Base-by-base conservation (phyloP, 2,329 filamentous ascomycete species). In the Cladosporium sp. region DNA sequence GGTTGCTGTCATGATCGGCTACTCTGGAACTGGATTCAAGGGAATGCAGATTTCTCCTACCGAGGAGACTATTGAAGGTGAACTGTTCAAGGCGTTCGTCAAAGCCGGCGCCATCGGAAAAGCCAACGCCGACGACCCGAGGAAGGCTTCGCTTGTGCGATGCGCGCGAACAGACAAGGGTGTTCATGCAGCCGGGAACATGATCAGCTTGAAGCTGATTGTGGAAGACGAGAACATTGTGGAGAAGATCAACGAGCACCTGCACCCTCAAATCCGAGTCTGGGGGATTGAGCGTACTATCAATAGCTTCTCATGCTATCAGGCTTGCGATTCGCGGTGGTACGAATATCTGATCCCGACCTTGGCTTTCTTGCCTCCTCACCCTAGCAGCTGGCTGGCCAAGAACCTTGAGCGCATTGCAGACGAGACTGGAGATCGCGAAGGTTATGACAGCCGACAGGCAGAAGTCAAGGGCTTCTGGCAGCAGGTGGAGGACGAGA, bases 91-190 rank as follows among this genome's bases (percentile, higher is more conserved):
- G 35, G 95, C 95, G 3, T 94, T 99, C 72, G 90, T 99, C 68
- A 88, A 88, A 3, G 93, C 95, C 3, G 91, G 93, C 21, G 93
- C 95, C 46, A 97, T 99, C 68, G 96, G 93, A 58, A 98, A 98
- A 79, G 92, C 92, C 68, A 99, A 99, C 76, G 95, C 95, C 26
- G 89, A 96, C 72, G 95, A 99, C 76, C 95, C 94, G 4, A 96
- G 96, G 79, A 99, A 99, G 80, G 96, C 93, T 1, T 93, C 92
- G 62, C 86, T 99, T 56, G 91, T 97, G 63, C 90, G 95, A 69
- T 99, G 95, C 78, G 95, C 95, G 4, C 86, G 95, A 69, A 99
- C 95, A 0, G 95, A 99, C 81, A 99, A 98, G 82, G 95, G 95
- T 64, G 94, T 98, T 1, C 94, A 98, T 78, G 94, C 94, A 1